Base-by-base conservation (phyloP, 139 green algal species). In the Eudorina sp. region DNA sequence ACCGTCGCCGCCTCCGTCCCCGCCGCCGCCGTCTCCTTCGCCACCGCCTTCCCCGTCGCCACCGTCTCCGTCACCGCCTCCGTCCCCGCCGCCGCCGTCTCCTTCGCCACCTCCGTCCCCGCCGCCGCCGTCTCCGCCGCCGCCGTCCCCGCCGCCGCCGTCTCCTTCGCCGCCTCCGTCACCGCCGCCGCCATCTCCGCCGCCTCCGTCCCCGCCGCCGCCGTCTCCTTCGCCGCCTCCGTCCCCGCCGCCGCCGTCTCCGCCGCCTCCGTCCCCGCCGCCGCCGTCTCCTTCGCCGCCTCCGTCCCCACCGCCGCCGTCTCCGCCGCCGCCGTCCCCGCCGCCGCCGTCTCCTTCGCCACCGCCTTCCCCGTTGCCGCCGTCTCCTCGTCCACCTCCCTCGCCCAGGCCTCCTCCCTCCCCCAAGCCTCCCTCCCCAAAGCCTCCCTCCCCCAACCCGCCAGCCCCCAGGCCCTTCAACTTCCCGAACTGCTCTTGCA, bases 401-500 rank as follows among this genome's bases (percentile, higher is more conserved):
- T 36, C 64, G 29, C 53, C 79, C 62, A 8, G 55, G 43, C 53
- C 34, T 23, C 41, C 62, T 7, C n/a, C n/a, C n/a, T 38, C 14
- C 11, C 62, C 62, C 21, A 31, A 31, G 13, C 62, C 62, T 3
- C 62, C 62, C n/a, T 72, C 62, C 31, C 62, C 62, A 3, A 25
- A 6, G 6, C 58, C 58, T 14, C 62, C 62, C n/a, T 36, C 62
- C 3, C 62, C 62, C 3, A 25, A 25, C 11, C 62, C 62, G 16
- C 62, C 62, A 16, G 27, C 62, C 7, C 70, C 70, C 34, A 40
- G 40, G 18, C 43, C 64, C 46, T 34, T 9, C 53, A 16, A 14
- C 66, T 70, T 88, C 64, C 64, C 64, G 29, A 79, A 79, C 70
- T 53, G 40, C 29, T 72, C 62, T 3, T 72, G 62, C 62, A 31